Conservation (phyloP, 306 rosid genomes). For the Castanea crenata region DNA sequence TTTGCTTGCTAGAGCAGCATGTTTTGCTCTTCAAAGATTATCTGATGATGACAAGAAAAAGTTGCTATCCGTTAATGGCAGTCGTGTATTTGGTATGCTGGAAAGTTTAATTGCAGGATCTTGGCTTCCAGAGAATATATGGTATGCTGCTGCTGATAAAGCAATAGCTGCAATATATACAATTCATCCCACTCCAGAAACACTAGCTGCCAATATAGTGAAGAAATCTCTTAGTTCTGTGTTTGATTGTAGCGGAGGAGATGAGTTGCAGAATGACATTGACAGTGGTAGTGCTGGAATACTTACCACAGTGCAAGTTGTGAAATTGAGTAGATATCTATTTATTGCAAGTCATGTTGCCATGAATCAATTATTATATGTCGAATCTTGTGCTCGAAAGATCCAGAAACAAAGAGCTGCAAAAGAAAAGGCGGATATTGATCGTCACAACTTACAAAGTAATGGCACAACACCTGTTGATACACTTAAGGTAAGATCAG, state of each 20-base stretch:
- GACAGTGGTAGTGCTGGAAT: slow-evolving; percentile 39
- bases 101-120: slow-evolving; percentile 74
- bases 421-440: slow-evolving; percentile 49
- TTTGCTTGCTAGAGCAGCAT: slow-evolving; percentile 90
- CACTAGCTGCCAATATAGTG: slow-evolving; percentile 61
- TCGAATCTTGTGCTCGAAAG: slow-evolving; percentile 83
- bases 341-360: slow-evolving; percentile 81
- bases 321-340: slow-evolving; percentile 70
- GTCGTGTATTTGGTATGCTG: slow-evolving; percentile 62
- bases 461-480: slow-evolving; percentile 42
- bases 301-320: slow-evolving; percentile 58
- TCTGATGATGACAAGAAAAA: slow-evolving; percentile 78
- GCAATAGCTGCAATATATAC: slow-evolving; percentile 81
- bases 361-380: slow-evolving; percentile 87
- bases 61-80: slow-evolving; percentile 58
- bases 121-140: slow-evolving; percentile 78
- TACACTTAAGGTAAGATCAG: slow-evolving; percentile 50
- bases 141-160: slow-evolving; percentile 95
- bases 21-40: slow-evolving; percentile 78
- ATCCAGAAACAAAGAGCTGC: slow-evolving; percentile 73
- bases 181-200: slow-evolving; percentile 88
- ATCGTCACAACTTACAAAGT: slow-evolving; percentile 40
- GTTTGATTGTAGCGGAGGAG: slow-evolving; percentile 46
- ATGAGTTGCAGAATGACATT: slow-evolving; percentile 48
- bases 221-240: slow-evolving; percentile 62